phyloP scores from a whole-genome alignment of 2,329 filamentous ascomycete species.

The Dactylellina haptotyla region DNA sequence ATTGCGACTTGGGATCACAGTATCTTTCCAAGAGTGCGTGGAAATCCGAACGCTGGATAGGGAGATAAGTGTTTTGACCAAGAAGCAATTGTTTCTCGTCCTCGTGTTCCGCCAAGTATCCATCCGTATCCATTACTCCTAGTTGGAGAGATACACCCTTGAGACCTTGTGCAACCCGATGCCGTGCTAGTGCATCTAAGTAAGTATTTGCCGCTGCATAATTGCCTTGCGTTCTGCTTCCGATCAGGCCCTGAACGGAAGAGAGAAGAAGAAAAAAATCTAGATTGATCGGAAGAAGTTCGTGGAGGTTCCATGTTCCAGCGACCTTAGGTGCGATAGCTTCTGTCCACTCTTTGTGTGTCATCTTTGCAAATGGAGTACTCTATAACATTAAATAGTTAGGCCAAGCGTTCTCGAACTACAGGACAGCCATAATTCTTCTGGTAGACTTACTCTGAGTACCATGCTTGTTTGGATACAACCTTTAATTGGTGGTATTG shows the following conservation, averaged over 20 bases:
- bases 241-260: conserved; percentile 60
- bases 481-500: conserved; percentile 18
- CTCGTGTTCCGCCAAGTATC: conserved; percentile 29
- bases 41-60: conserved; percentile 16
- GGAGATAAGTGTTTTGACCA: conserved; percentile 2
- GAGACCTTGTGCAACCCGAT: conserved; percentile 60
- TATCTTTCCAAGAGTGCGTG: conserved; percentile 27
- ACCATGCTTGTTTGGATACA: conserved; percentile 40
- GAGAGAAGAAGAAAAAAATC: conserved; percentile 64
- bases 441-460: conserved; percentile 10
- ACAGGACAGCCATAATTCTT: not conserved
- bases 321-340: conserved; percentile 67
- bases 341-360: conserved; percentile 64
- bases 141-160: conserved; percentile 59
- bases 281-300: conserved; percentile 61
- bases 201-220: conserved; percentile 65
- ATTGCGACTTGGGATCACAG: not conserved
- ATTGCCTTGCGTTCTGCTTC: conserved; percentile 63
- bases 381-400: conserved; percentile 45
- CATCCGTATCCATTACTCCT: conserved; percentile 59
- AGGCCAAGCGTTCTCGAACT: no score
- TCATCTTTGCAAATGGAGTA: conserved; percentile 25
- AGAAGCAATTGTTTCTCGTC: conserved; percentile 29
- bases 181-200: conserved; percentile 61
- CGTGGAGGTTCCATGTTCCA: conserved; percentile 68